Evolutionary conservation across 306 rosid species (phyloP).

Genomic region (Cucumis melo): DNA sequence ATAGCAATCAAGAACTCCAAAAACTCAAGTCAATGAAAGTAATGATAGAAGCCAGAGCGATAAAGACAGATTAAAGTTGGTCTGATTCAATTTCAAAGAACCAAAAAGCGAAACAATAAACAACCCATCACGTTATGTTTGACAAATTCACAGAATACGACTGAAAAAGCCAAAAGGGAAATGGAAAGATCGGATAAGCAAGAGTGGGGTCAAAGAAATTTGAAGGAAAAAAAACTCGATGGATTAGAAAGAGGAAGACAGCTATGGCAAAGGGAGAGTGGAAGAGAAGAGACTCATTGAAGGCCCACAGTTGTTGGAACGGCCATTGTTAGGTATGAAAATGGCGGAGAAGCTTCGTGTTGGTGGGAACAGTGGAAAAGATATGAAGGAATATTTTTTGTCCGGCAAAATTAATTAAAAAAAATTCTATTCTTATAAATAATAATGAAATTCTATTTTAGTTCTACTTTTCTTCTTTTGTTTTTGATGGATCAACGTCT

Average conservation of each 20-base stretch:
- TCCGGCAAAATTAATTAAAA: not conserved
- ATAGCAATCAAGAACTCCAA: not conserved
- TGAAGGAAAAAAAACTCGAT: not conserved
- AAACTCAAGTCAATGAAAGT: not conserved
- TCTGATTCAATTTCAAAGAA: not conserved
- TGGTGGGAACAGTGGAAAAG: not conserved
- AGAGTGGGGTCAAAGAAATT: not conserved
- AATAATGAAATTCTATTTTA: not conserved
- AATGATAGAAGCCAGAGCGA: not conserved
- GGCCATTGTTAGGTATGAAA: not conserved
- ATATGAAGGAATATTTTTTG: not conserved
- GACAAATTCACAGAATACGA: constrained; percentile 15
- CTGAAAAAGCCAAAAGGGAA: constrained; percentile 8
- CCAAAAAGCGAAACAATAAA: not conserved
- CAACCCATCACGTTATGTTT: constrained; percentile 7
- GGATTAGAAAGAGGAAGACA: constrained; percentile 9
- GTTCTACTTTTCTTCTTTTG: not conserved
- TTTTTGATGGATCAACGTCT: not conserved
- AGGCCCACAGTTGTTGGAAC: constrained; percentile 5
- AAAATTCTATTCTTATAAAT: not conserved
- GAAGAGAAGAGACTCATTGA: not conserved
- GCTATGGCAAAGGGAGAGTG: constrained; percentile 12
- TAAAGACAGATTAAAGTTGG: not conserved
- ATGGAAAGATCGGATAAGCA: not conserved
- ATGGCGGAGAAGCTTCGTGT: constrained; percentile 5